Percentiles rank a stretch among this genome's conserved stretches.
phyloP scores from a whole-genome alignment of 208 protist genomes.

The Trypanosoma vivax region DNA sequence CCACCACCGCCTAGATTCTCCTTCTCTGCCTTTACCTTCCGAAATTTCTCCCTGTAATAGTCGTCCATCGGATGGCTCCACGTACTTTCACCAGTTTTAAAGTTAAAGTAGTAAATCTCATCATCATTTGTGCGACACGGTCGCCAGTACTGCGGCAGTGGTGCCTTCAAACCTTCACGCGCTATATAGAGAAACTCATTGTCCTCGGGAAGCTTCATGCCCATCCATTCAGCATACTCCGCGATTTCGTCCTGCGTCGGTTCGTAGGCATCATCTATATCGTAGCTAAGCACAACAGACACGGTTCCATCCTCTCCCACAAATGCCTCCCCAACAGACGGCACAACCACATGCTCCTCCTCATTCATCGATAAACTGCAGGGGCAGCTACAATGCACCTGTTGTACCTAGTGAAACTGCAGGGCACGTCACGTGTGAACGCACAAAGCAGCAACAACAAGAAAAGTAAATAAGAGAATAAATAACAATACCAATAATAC shows the following conservation, averaged over 20 bases:
- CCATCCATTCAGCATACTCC: constrained; percentile 90
- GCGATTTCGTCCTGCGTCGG: constrained; percentile 88
- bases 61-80: constrained; percentile 95
- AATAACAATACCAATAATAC: too few relatives aligned
- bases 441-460: neutral
- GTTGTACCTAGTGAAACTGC: neutral
- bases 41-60: constrained; percentile 73
- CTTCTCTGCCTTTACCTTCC: constrained; percentile 59
- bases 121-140: constrained; percentile 86
- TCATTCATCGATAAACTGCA: neutral
- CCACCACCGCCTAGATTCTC: constrained; percentile 1
- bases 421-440: neutral
- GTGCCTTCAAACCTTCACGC: constrained; percentile 88
- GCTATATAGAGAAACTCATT: constrained; percentile 89
- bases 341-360: constrained; percentile 30
- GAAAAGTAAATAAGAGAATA: too few relatives aligned
- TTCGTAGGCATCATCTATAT: constrained; percentile 81
- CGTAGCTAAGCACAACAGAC: constrained; percentile 85
- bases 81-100: constrained; percentile 88
- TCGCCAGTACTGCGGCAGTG: constrained; percentile 93
- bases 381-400: neutral
- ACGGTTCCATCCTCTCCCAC: constrained; percentile 75
- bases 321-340: constrained; percentile 63
- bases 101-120: constrained; percentile 97
- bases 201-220: constrained; percentile 90